phyloP scores from a whole-genome alignment of 257 asterid genomes.

The Solanum piurae region DNA sequence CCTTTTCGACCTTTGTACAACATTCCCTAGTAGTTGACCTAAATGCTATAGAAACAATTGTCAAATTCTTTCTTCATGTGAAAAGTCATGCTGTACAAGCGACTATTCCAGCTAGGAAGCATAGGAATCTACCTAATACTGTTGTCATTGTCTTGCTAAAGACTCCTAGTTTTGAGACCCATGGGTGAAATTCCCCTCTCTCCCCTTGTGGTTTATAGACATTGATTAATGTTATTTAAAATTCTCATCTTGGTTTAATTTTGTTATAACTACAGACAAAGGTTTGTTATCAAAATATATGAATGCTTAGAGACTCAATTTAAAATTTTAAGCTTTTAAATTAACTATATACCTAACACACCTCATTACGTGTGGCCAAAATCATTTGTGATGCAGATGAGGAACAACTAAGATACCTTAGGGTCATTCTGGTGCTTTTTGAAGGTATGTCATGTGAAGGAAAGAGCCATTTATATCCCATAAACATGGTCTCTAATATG shows the following conservation, averaged over 20 bases:
- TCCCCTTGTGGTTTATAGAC: neutral
- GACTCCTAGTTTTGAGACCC: neutral
- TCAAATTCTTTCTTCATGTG: neutral
- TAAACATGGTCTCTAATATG: too few relatives aligned
- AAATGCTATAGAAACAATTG: neutral
- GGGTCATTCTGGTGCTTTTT: too few relatives aligned
- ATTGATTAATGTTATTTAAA: neutral
- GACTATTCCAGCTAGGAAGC: neutral
- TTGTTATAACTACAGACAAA: neutral
- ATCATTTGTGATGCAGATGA: neutral
- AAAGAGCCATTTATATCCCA: too few relatives aligned
- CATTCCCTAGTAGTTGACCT: neutral
- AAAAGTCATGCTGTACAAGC: neutral
- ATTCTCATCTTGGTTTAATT: neutral
- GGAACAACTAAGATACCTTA: too few relatives aligned
- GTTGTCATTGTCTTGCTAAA: neutral
- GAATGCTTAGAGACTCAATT: neutral
- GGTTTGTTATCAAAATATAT: neutral
- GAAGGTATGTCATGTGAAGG: too few relatives aligned
- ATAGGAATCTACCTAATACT: neutral
- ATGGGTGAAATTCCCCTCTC: neutral
- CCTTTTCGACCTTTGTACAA: too few relatives aligned
- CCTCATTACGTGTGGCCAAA: neutral
- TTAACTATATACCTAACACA: neutral
- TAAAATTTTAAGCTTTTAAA: neutral